Evolutionary conservation across 306 rosid genomes (phyloP).

Genomic region (Begonia loranthoides): DNA sequence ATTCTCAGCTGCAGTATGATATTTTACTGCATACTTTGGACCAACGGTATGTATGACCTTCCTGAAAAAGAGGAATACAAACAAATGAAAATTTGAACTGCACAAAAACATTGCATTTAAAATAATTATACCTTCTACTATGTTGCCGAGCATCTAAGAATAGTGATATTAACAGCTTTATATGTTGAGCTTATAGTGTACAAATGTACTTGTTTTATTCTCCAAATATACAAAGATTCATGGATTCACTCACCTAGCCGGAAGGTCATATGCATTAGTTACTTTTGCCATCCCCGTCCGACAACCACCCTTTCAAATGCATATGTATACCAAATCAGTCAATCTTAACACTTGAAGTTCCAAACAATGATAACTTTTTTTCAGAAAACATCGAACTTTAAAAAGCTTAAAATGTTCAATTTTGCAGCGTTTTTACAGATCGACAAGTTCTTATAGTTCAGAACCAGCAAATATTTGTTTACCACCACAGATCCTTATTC

Average conservation of each 20-base stretch:
- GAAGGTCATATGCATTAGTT: constrained; percentile 86
- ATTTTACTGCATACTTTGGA: constrained; percentile 91
- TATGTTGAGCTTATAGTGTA: too few relatives aligned
- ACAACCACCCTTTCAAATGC: constrained; percentile 74
- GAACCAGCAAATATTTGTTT: background rate
- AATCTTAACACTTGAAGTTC: constrained; percentile 2
- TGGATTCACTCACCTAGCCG: constrained; percentile 62
- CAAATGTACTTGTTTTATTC: too few relatives aligned
- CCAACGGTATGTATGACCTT: constrained; percentile 94
- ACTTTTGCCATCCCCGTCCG: constrained; percentile 98
- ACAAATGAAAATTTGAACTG: background rate
- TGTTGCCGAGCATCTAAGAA: too few relatives aligned
- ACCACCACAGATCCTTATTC: background rate
- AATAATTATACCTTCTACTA: too few relatives aligned
- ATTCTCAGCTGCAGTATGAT: constrained; percentile 98
- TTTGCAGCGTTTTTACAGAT: background rate
- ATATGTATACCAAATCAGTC: constrained; percentile 20
- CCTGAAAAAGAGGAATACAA: constrained; percentile 28
- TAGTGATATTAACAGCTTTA: too few relatives aligned
- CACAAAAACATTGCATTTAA: too few relatives aligned
- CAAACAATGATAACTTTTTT: constrained; percentile 1
- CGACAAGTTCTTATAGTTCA: background rate
- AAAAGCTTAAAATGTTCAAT: constrained; percentile 1
- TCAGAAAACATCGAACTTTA: constrained; percentile 6
- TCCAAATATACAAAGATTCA: background rate